Base-by-base conservation (phyloP, 2,329 filamentous ascomycete genomes). In the Aspergillus alliaceus region DNA sequence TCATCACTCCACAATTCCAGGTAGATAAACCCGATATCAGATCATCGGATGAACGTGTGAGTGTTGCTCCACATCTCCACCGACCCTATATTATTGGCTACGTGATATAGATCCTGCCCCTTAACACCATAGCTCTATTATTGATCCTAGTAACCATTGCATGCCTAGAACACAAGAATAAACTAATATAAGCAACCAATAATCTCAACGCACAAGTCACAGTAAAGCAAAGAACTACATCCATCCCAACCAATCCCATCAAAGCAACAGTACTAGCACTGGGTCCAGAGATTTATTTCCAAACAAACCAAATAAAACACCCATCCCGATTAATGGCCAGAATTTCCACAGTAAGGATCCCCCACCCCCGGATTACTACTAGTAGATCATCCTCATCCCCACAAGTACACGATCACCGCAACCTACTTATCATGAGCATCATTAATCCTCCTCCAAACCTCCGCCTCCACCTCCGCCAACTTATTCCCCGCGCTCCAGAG, bases 371-470 rank as follows among this genome's bases (percentile, higher is more conserved):
- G n/a, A n/a, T n/a, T n/a, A n/a, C n/a, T n/a, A n/a, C n/a, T n/a
- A n/a, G n/a, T n/a, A n/a, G n/a, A n/a, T n/a, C n/a, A n/a, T n/a
- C n/a, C n/a, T n/a, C n/a, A n/a, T n/a, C n/a, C 6, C 52, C 46
- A 37, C 9, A 39, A 51, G 20, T 4, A 12, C 37, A 44, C 51
- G 47, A 51, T 22, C 37, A 52, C 37, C 29, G 14, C 8, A 48
- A 46, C 20, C 57, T 59, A 63, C 56, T 62, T 59, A 57, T 68
- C 67, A 68, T 73, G 71, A 15, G 64, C 69, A 58, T 70, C 66
- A 67, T 79, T 79, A 52, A 81, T 75, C 59, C 72, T 70, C 69
- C 69, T 78, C 79, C 79, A 82, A 46, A 79, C 75, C 67, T 75
- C 75, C 54, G 75, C 74, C 66, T 81, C 79, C 44, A 76, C 73